phyloP scores from a whole-genome alignment of 768 basidiomycete species.

The Boletus pseudopeckii region DNA sequence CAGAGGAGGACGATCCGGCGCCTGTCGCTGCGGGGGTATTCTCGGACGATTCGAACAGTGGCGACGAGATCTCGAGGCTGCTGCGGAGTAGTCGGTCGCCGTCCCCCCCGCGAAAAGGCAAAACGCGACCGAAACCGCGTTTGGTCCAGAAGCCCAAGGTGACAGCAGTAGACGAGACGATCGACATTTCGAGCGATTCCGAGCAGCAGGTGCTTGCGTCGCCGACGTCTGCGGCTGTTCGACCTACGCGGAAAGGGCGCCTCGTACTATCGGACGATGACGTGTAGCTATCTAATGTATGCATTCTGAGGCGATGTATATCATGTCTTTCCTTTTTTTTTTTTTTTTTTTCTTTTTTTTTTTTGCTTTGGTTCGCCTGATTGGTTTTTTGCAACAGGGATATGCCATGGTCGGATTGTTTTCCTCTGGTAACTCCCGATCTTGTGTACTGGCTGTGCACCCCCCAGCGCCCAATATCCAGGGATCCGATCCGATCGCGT shows the following conservation, averaged over 20 bases:
- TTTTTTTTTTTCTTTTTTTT: too few species aligned
- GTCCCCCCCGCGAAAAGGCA: constrained; percentile 15
- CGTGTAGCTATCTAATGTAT: constrained; percentile 17
- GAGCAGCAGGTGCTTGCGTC: constrained; percentile 2
- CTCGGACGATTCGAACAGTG: constrained; percentile 21
- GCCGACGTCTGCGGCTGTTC: constrained; percentile 9
- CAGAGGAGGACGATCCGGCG: constrained; percentile 24
- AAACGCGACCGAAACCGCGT: constrained; percentile 37
- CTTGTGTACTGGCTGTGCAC: constrained; percentile 6
- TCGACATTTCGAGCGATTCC: constrained; percentile 24
- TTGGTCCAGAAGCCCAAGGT: constrained; percentile 36
- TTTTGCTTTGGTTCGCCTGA: too few species aligned
- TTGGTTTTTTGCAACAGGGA: constrained; percentile 10
- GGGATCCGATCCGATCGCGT: constrained; percentile 17
- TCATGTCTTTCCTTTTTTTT: background rate
- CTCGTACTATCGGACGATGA: constrained; percentile 41
- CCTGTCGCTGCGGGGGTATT: constrained; percentile 11
- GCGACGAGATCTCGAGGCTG: constrained; percentile 23
- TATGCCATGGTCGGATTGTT: background rate
- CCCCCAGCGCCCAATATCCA: background rate
- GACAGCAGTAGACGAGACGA: constrained; percentile 4
- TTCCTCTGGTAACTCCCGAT: background rate
- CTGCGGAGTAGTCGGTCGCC: constrained; percentile 27
- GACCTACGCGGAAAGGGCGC: constrained; percentile 25
- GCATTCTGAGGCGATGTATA: constrained; percentile 1